Base-by-base conservation (phyloP, 768 basidiomycete species). In the Strobilomyces echinocephalus region DNA sequence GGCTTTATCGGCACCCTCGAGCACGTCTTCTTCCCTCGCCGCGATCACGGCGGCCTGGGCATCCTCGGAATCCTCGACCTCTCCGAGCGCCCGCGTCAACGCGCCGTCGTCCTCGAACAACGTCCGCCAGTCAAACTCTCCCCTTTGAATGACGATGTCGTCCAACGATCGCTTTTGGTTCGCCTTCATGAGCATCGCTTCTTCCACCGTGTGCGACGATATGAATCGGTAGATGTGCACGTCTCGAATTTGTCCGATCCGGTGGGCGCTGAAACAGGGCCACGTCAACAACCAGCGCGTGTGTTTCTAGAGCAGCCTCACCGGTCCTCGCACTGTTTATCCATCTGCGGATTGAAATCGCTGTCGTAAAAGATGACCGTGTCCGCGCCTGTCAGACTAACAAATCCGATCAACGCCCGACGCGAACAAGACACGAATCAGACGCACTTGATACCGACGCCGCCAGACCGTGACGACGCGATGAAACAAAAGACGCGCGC, bases 301-400 rank as follows among this genome's bases (percentile, higher is more conserved):
- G 41, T 15, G 10, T 1, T 5, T 8, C 38, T 18, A 45, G 31
- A 35, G 40, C 14, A 40, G n/a, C 61, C 79, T 56, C 65, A 86
- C 85, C 88, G 79, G 70, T 97, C 95, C 71, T 95, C 91, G 61
- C 97, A 97, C 66, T 99, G 95, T 42, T 88, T 77, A 68, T 99
- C 95, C 90, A 95, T 97, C 68, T 97, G 95, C 1, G 95, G 95
- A 62, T 92, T 93, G 76, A 95, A 97, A 69, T 97, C 94, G 55
- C 91, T 91, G 65, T 97, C 95, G 64, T 95, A 98, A 69, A 99
- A 95, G 50, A 99, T 82, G 62, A 99, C 95, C 0, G 97, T 97
- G 64, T 95, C 93, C 18, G 93, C 93, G 16, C 89, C 89, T 7
- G 87, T 88, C 57, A 89, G 65, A 69, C 91, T 86, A 9, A 69